Base-by-base conservation (phyloP, 768 basidiomycete species). In the Cubamyces sp. region DNA sequence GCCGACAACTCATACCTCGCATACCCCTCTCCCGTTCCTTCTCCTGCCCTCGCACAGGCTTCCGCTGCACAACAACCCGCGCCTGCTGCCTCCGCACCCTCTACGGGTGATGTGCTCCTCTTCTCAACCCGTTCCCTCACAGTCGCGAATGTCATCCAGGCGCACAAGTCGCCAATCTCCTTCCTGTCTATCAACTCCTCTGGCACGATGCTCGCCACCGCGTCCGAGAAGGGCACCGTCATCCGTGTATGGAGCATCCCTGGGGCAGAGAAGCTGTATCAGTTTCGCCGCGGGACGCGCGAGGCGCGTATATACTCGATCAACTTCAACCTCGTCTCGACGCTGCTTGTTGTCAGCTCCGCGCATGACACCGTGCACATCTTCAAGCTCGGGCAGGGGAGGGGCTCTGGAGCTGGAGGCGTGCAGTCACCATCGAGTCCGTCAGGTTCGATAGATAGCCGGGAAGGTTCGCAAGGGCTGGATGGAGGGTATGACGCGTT, bases 301-400 rank as follows among this genome's bases (percentile, higher is more conserved):
- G 92, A 91, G 66, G 86, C 94, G 16, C 80, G 81, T 72, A 98
- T 99, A 66, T 92, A 90, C 66, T 90, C 87, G 19, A 85, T 90
- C 72, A 85, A 83, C 66, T 98, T 98, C 76, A 99, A 99, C 70
- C 71, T 85, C 3, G 86, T 92, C 37, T 87, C 86, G 15, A 87
- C 87, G 5, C 73, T 99, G n/a, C 76, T 98, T 15, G 94, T 92
- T 1, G 96, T 98, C 19, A 92, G 90, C 71, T 90, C 87, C 11
- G 96, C 93, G 54, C 92, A 94, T 62, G 96, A 94, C 64, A 98
- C 96, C 14, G 94, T 99, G 15, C 97, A 99, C 74, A 89, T 99
- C 40, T 99, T 96, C 79, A 94, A 93, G 76, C 81, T 98, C 5
- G 87, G 86, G n/a, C 75, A 75, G 16, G 73, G 75, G 55, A 54